Conservation (phyloP, 352 stramenopile species). For the Thalassiosira hispida region DNA sequence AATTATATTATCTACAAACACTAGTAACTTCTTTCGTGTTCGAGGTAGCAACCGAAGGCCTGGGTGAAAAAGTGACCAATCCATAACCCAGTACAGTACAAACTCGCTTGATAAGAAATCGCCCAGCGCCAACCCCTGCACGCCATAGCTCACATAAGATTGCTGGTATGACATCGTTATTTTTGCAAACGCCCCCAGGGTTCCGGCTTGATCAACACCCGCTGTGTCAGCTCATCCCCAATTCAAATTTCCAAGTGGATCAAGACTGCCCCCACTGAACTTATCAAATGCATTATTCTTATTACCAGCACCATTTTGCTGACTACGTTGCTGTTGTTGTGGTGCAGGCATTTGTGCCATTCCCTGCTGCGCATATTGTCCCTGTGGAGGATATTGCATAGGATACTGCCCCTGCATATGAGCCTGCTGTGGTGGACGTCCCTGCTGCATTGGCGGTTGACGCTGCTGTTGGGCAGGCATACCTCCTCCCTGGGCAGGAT, state of each 20-base stretch:
- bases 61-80: too few species aligned
- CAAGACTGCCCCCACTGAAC: slow-evolving; percentile 48
- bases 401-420: slow-evolving; percentile 46
- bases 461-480: slow-evolving; percentile 35
- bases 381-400: slow-evolving; percentile 41
- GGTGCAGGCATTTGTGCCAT: slow-evolving; percentile 27
- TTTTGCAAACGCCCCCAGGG: background rate
- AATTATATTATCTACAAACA: too few species aligned
- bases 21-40: too few species aligned
- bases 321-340: slow-evolving; percentile 52
- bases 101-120: too few species aligned
- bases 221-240: slow-evolving; percentile 36
- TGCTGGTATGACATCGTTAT: background rate
- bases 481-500: background rate
- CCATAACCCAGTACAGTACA: too few species aligned
- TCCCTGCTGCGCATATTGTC: slow-evolving; percentile 16
- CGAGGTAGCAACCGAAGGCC: too few species aligned
- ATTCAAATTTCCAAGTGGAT: slow-evolving; percentile 59
- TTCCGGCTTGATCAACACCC: too few species aligned
- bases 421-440: slow-evolving; percentile 20
- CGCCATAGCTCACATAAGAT: background rate
- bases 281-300: slow-evolving; percentile 66
- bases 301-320: slow-evolving; percentile 22
- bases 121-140: too few species aligned
- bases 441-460: slow-evolving; percentile 48